These are phyloP conservation scores for Lyophyllum semitale DNA, from an alignment of 768 basidiomycete species.

Conservation along the genomic window DNA sequence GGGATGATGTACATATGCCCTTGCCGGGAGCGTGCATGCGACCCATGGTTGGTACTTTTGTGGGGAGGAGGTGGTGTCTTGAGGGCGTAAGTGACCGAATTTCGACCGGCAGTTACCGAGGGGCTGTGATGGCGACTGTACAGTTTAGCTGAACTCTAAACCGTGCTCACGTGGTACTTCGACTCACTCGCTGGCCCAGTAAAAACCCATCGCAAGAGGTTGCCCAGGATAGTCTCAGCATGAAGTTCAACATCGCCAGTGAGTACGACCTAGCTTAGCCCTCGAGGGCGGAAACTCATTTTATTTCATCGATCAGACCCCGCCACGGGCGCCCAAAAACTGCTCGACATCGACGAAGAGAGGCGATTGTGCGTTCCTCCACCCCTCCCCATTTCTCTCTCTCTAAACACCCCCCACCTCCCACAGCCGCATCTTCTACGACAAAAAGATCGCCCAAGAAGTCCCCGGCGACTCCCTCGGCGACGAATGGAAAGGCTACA, in stretches of 20 bases:
- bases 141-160: constrained; percentile 59
- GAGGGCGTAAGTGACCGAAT: constrained; percentile 23
- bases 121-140: constrained; percentile 56
- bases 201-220: constrained; percentile 41
- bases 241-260: constrained; percentile 99
- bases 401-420: no score
- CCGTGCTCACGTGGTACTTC: constrained; percentile 24
- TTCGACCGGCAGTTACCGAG: constrained; percentile 34
- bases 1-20: constrained; percentile 85
- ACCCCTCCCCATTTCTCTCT: not conserved
- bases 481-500: constrained; percentile 96
- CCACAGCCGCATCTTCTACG: constrained; percentile 88
- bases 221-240: constrained; percentile 49
- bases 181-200: constrained; percentile 12
- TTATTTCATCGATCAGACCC: constrained; percentile 60
- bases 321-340: constrained; percentile 97
- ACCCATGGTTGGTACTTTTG: constrained; percentile 67
- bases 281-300: not conserved
- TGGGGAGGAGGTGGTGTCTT: constrained; percentile 31
- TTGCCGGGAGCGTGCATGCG: constrained; percentile 99
- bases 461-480: constrained; percentile 89
- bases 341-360: constrained; percentile 93
- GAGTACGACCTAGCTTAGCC: constrained; percentile 33
- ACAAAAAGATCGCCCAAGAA: constrained; percentile 96
- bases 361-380: constrained; percentile 77